Conservation (phyloP, 139 green algal species). For the Pedinophyceae sp. region DNA sequence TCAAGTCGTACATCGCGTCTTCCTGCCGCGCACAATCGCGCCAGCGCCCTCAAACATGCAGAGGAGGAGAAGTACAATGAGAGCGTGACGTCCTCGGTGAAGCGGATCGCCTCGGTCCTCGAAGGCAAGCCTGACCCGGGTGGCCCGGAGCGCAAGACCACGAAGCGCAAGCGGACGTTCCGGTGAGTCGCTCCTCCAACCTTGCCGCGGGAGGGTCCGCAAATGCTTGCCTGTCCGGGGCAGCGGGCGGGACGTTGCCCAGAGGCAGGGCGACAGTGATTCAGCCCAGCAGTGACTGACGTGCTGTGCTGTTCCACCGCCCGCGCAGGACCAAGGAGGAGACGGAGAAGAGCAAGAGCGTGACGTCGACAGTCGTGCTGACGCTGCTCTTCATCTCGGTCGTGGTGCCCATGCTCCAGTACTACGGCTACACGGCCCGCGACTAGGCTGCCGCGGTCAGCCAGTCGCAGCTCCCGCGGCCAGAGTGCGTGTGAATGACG, state of each 20-base stretch:
- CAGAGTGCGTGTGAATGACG: too few species aligned
- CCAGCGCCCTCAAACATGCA: too few species aligned
- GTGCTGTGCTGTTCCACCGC: constrained; percentile 21
- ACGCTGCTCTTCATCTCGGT: constrained; percentile 84
- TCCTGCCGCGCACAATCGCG: too few species aligned
- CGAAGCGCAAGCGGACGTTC: constrained; percentile 19
- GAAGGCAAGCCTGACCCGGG: constrained; percentile 40
- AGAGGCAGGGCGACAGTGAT: constrained; percentile 21
- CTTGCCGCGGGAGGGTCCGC: background rate
- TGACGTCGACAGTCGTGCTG: constrained; percentile 69
- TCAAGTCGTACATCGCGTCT: too few species aligned
- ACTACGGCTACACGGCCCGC: constrained; percentile 37
- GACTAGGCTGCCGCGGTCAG: too few species aligned
- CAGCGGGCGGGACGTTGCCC: too few species aligned
- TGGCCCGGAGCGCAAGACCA: constrained; percentile 13
- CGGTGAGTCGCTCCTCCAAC: constrained; percentile 26
- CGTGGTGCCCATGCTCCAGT: constrained; percentile 90
- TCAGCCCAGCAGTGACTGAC: constrained; percentile 1
- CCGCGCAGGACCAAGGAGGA: constrained; percentile 84
- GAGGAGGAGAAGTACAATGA: constrained; percentile 90
- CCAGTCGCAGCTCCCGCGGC: too few species aligned
- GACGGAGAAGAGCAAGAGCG: constrained; percentile 54
- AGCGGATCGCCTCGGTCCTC: constrained; percentile 69
- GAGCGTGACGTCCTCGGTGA: constrained; percentile 46
- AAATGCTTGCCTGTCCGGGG: constrained; percentile 1